phyloP scores from a whole-genome alignment of 2,329 filamentous ascomycete genomes.

The Calycina herbarum region DNA sequence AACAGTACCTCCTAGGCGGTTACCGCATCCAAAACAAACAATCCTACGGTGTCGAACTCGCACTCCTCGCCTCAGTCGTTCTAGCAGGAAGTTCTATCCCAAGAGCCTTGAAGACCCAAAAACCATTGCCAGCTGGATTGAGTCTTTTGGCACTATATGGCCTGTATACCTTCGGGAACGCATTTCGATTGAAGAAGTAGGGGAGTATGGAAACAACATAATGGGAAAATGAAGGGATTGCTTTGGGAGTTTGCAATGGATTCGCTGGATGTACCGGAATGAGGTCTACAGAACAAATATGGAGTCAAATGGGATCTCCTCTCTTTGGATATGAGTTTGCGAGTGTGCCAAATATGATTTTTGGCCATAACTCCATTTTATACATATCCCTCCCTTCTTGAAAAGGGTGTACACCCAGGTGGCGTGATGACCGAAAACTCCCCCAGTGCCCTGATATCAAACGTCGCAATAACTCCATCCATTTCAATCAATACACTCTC shows the following conservation, averaged over 20 bases:
- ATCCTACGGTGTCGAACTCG: constrained; percentile 82
- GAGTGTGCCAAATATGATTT: neutral
- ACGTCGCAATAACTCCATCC: constrained; percentile 8
- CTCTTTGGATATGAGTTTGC: neutral
- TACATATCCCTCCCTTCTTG: neutral
- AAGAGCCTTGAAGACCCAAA: constrained; percentile 77
- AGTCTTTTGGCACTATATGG: constrained; percentile 79
- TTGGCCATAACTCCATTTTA: neutral
- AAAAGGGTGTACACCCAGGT: neutral
- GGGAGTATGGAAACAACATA: neutral
- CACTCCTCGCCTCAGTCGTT: constrained; percentile 83
- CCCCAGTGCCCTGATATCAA: constrained; percentile 14
- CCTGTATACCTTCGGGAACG: constrained; percentile 75
- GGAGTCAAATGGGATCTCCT: neutral
- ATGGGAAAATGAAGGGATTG: neutral
- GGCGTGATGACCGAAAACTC: constrained; percentile 21
- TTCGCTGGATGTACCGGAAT: neutral
- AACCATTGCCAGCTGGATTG: constrained; percentile 80
- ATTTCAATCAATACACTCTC: neutral
- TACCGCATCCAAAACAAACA: constrained; percentile 74
- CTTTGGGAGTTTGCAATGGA: neutral
- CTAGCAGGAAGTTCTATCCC: constrained; percentile 84
- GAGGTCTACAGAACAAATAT: neutral
- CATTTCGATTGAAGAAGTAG: constrained; percentile 44
- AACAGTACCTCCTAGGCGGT: constrained; percentile 69